Conservation (phyloP, 352 stramenopile genomes). For the Phytophthora palmivora region DNA sequence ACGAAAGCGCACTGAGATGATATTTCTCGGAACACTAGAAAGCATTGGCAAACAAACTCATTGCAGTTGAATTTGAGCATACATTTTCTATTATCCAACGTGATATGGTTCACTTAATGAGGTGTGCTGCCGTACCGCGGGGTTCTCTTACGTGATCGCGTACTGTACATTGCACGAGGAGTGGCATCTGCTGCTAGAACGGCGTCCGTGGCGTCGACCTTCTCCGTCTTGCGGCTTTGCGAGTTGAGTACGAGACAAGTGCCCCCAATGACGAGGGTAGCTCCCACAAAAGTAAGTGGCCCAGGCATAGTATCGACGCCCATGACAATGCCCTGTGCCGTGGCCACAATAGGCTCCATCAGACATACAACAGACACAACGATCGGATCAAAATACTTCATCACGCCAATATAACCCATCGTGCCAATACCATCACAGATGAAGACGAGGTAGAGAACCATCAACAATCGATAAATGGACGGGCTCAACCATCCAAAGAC, state of each 20-base stretch:
- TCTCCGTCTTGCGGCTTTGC: slow-evolving; percentile 80
- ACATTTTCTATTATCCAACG: slow-evolving; percentile 24
- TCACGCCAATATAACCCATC: slow-evolving; percentile 91
- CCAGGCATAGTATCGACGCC: slow-evolving; percentile 82
- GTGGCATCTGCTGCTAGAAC: slow-evolving; percentile 66
- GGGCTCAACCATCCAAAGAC: slow-evolving; percentile 88
- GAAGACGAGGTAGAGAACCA: slow-evolving; percentile 87
- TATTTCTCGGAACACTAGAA: slow-evolving; percentile 1
- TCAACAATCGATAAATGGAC: slow-evolving; percentile 56
- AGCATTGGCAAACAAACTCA: neutral
- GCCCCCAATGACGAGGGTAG: slow-evolving; percentile 76
- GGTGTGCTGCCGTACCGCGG: slow-evolving; percentile 58
- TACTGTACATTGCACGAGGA: slow-evolving; percentile 68
- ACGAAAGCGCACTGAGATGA: slow-evolving; percentile 22
- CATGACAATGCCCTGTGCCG: slow-evolving; percentile 72
- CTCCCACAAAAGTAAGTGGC: slow-evolving; percentile 72
- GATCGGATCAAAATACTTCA: slow-evolving; percentile 95
- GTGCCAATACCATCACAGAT: slow-evolving; percentile 90
- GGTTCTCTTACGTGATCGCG: slow-evolving; percentile 55
- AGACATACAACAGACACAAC: slow-evolving; percentile 89
- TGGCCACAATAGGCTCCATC: slow-evolving; percentile 89
- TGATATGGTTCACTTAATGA: slow-evolving; percentile 12
- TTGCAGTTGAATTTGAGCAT: slow-evolving; percentile 9
- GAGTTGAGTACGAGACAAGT: slow-evolving; percentile 83
- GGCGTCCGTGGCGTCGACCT: slow-evolving; percentile 80